These are phyloP conservation scores for Auriscalpium microsporum DNA, from an alignment of 768 basidiomycete species.

Conservation along the genomic window DNA sequence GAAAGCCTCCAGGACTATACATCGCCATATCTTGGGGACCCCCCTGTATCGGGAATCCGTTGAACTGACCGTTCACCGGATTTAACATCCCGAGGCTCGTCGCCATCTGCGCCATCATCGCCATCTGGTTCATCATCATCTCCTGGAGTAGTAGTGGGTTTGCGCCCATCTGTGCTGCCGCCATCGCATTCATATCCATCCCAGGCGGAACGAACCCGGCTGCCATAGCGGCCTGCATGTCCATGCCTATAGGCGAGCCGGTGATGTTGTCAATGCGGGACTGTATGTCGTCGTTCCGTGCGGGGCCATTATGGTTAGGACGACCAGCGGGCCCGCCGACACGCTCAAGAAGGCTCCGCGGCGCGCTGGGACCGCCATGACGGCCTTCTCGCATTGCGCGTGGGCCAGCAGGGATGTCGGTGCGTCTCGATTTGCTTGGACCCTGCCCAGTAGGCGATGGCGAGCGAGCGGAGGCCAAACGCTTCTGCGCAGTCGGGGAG, in stretches of 20 bases:
- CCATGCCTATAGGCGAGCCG: constrained; percentile 38
- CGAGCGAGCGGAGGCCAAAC: constrained; percentile 19
- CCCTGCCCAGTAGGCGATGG: constrained; percentile 17
- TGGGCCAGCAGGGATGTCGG: constrained; percentile 76
- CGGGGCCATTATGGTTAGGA: constrained; percentile 20
- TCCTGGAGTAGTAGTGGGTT: constrained; percentile 76
- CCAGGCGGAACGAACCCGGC: constrained; percentile 23
- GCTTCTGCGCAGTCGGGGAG: constrained; percentile 17
- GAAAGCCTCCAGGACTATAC: constrained; percentile 23
- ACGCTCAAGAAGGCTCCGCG: constrained; percentile 72
- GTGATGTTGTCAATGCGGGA: constrained; percentile 75
- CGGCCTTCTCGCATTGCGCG: constrained; percentile 58
- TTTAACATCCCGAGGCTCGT: constrained; percentile 73
- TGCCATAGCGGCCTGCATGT: constrained; percentile 43
- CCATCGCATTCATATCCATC: constrained; percentile 61
- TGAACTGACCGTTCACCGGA: constrained; percentile 46
- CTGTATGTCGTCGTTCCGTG: constrained; percentile 55
- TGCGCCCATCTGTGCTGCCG: constrained; percentile 33
- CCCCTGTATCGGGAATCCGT: constrained; percentile 50
- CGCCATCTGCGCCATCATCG: constrained; percentile 90
- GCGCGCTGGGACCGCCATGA: constrained; percentile 22
- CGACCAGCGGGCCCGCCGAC: constrained; percentile 35
- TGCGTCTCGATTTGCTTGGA: constrained; percentile 61
- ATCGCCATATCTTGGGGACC: constrained; percentile 40
- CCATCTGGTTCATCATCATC: constrained; percentile 89